Base-by-base conservation (phyloP, 2,329 filamentous ascomycete genomes). In the Lecanosticta acicola region DNA sequence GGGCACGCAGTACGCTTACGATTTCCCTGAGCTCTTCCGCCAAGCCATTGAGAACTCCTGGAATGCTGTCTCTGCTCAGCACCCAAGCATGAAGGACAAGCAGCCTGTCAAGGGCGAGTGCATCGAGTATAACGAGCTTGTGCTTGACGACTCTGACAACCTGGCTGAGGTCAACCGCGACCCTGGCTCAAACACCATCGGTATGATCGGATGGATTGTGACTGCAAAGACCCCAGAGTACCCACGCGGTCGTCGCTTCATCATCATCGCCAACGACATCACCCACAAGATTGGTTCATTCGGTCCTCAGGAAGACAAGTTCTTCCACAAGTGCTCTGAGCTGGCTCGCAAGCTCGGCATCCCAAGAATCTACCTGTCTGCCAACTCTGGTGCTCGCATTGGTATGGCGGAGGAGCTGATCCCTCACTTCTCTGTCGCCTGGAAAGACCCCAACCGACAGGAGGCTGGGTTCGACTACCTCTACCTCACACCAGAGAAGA, bases 241-340 rank as follows among this genome's bases (percentile, higher is more conserved):
- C 67, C 91, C 93, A 48, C 79, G 81, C 55, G 93, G 93, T 49
- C 82, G 93, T 58, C 87, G 87, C 64, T 96, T 97, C 71, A 83
- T 98, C 66, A 87, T 98, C 55, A 84, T 98, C 53, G 90, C 93
- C 77, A 98, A 98, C 78, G 93, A 98, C 65, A 98, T 98, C 68
- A 98, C 93, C 14, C 97, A 88, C 79, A 94, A 94, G 78, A 98
- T 97, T 67, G 93, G 93, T 63, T 95, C 88, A 1, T 98, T 98
- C 67, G 93, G 93, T 42, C 93, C 93, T 33, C 84, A 85, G 71
- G 93, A 98, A 74, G 93, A 98, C 70, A 85, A 87, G 61, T 98
- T 95, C 81, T 98, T 98, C 82, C 79, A 94, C 78, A 96, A 97
- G 78, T 98, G 93, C 74, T 97, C 93, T 8, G 90, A 98, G 71